Evolutionary conservation across 1,139 yeast genomes (phyloP).

Genomic region (Blastobotrys aristatus): DNA sequence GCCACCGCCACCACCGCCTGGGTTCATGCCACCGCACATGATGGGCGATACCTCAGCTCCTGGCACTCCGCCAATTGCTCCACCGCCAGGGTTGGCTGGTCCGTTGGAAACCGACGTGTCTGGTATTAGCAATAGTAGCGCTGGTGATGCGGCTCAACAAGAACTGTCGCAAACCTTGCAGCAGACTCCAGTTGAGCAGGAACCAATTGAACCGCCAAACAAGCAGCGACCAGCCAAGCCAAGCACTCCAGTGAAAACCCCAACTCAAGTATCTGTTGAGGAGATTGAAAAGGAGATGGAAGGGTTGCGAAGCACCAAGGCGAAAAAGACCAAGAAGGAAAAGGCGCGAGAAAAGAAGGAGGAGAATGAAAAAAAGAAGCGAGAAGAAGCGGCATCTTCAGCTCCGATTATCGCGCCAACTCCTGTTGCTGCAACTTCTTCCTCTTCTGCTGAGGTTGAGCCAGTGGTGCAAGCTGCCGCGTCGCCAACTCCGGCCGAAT

Average conservation of each 20-base stretch:
- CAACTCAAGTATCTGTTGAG: background rate
- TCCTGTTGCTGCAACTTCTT: background rate
- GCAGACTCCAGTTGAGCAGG: background rate
- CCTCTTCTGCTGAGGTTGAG: background rate
- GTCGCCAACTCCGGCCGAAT: slow-evolving; percentile 6
- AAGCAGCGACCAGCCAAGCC: background rate
- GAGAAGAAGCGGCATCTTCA: background rate
- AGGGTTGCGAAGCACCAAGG: background rate
- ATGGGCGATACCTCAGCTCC: background rate
- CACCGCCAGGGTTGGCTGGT: slow-evolving; percentile 7
- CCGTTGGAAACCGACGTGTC: background rate
- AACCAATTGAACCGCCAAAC: background rate
- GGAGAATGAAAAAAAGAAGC: background rate
- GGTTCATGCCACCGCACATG: slow-evolving; percentile 4
- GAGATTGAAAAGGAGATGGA: slow-evolving; percentile 6
- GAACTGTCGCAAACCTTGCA: background rate
- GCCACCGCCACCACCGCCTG: slow-evolving; percentile 7
- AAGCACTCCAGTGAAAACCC: background rate
- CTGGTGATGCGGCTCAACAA: background rate
- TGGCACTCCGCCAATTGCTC: slow-evolving; percentile 4
- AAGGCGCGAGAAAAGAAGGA: slow-evolving; percentile 1
- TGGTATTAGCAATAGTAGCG: background rate
- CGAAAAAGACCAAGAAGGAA: slow-evolving; percentile 7
- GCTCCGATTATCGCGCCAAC: background rate
- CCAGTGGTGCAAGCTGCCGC: background rate